A percentile compares a stretch with the other conserved stretches of the same genome.
Conservation (phyloP, 768 basidiomycete genomes). For the Tricholoma matsutake region DNA sequence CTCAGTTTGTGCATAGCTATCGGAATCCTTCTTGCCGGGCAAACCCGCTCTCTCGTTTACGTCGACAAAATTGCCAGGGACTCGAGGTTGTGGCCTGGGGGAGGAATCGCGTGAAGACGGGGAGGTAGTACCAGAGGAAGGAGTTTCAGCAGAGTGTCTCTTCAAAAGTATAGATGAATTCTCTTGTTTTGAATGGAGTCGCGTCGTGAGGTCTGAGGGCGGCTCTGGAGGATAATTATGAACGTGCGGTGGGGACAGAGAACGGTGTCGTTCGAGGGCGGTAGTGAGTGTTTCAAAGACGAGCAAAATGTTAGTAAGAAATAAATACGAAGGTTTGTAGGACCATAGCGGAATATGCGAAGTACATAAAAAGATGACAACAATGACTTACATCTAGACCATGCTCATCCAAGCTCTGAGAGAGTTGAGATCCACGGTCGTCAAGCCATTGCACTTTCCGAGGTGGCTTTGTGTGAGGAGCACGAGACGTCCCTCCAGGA, state of each 20-base stretch:
- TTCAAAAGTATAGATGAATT: conserved; percentile 2
- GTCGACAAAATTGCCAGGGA: conserved; percentile 58
- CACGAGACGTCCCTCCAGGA: conserved; percentile 8
- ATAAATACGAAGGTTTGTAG: not conserved
- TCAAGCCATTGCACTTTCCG: conserved; percentile 54
- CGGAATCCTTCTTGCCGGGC: conserved; percentile 30
- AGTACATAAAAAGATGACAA: conserved; percentile 3
- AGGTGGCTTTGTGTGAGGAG: conserved; percentile 40
- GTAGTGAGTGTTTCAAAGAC: conserved; percentile 39
- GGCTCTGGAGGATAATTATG: conserved; percentile 31
- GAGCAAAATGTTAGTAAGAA: conserved; percentile 1
- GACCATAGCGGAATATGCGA: not conserved
- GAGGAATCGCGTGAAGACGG: not conserved
- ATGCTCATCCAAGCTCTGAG: conserved; percentile 51
- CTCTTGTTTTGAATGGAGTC: conserved; percentile 3
- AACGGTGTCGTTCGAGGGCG: conserved; percentile 51
- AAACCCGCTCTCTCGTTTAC: conserved; percentile 64
- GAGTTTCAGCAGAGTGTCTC: conserved; percentile 14
- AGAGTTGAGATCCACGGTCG: conserved; percentile 16
- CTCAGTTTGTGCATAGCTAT: conserved; percentile 2
- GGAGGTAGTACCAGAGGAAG: conserved; percentile 2
- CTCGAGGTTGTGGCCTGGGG: conserved; percentile 27
- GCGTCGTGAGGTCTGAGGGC: conserved; percentile 8
- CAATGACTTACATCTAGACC: conserved; percentile 55
- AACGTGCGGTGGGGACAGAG: conserved; percentile 22